A percentile compares a stretch with the other conserved stretches of the same genome.
phyloP scores from a whole-genome alignment of 2,329 filamentous ascomycete species.

The Trichophyton equinum region DNA sequence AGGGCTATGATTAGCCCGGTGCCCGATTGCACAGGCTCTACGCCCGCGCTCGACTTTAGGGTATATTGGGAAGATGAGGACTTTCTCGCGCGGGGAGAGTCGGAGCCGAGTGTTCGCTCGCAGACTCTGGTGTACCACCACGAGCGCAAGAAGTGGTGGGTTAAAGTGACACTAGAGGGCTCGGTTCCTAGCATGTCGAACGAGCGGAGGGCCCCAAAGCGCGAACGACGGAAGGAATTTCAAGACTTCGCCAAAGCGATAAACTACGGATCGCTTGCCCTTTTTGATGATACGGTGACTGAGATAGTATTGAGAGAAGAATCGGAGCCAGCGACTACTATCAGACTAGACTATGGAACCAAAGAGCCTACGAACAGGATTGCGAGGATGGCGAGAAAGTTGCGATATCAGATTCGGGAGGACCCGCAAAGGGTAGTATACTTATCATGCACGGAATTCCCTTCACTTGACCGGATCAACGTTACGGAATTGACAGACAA shows the following conservation, averaged over 20 bases:
- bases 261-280: slow-evolving; percentile 10
- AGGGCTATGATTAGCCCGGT: background rate
- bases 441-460: slow-evolving; percentile 7
- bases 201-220: background rate
- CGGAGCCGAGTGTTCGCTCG: slow-evolving; percentile 7
- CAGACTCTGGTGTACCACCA: slow-evolving; percentile 12
- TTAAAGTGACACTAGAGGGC: slow-evolving; percentile 9
- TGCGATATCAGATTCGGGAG: background rate
- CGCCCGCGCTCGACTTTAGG: background rate
- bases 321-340: background rate
- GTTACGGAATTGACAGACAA: slow-evolving; percentile 5
- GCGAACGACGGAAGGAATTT: slow-evolving; percentile 6
- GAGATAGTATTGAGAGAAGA: background rate
- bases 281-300: slow-evolving; percentile 13
- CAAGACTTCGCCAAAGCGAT: slow-evolving; percentile 10
- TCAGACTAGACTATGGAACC: background rate
- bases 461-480: slow-evolving; percentile 10
- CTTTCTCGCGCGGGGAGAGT: background rate
- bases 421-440: slow-evolving; percentile 4
- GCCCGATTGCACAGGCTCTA: background rate
- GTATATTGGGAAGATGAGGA: slow-evolving; percentile 5
- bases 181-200: slow-evolving; percentile 6
- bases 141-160: slow-evolving; percentile 7
- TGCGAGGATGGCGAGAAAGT: background rate
- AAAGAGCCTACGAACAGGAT: background rate